phyloP scores from a whole-genome alignment of 2,329 filamentous ascomycete species.

The Alternaria viburni region DNA sequence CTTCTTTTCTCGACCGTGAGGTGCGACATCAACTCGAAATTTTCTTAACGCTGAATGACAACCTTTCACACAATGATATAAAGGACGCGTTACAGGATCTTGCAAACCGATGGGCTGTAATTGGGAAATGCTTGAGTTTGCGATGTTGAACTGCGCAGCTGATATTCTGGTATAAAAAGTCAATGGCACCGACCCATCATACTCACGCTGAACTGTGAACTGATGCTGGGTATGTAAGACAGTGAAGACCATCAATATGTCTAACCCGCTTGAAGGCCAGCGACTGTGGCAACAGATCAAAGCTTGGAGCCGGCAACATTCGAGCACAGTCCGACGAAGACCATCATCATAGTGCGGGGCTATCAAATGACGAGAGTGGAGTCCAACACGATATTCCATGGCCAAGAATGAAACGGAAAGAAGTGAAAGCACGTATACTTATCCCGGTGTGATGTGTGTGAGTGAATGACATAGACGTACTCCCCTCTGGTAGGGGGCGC shows the following conservation, averaged over 20 bases:
- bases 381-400: not conserved
- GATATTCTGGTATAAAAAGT: not conserved
- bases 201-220: not conserved
- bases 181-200: not conserved
- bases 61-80: not conserved
- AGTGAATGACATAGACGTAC: not conserved
- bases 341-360: not conserved
- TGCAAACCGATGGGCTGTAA: not conserved
- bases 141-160: not conserved
- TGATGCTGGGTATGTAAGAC: not conserved
- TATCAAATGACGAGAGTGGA: not conserved
- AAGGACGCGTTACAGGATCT: not conserved
- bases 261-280: not conserved
- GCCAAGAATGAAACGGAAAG: not conserved
- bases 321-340: not conserved
- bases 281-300: not conserved
- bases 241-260: not conserved
- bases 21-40: not conserved
- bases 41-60: not conserved
- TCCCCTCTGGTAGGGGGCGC: not conserved
- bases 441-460: not conserved
- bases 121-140: not conserved
- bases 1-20: not conserved
- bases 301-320: not conserved
- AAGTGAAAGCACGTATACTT: constrained; percentile 1